A percentile compares a stretch with the other conserved stretches of the same genome.
Evolutionary conservation across 1,139 yeast genomes (phyloP).

Genomic region (Suhomyces bokatorum): DNA sequence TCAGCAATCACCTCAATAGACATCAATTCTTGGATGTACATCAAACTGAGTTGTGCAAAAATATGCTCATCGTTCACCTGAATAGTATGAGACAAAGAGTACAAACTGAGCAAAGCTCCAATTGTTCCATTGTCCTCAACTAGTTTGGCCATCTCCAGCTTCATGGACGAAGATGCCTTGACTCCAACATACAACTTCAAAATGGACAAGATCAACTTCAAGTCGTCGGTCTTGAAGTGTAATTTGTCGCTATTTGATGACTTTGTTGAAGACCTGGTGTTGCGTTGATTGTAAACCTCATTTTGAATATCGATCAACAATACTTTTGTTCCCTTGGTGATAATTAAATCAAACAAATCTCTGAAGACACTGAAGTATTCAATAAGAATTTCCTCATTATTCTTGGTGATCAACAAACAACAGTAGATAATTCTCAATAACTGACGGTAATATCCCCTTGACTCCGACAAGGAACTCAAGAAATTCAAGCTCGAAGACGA

Average conservation of each 20-base stretch:
- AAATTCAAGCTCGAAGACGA: slow-evolving; percentile 50
- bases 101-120: slow-evolving; percentile 62
- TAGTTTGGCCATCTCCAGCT: slow-evolving; percentile 51
- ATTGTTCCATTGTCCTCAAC: slow-evolving; percentile 62
- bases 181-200: slow-evolving; percentile 57
- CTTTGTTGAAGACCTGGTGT: not conserved
- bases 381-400: slow-evolving; percentile 40
- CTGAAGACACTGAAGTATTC: slow-evolving; percentile 53
- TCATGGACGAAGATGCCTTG: slow-evolving; percentile 51
- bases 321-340: slow-evolving; percentile 58
- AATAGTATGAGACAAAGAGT: slow-evolving; percentile 65
- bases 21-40: slow-evolving; percentile 69
- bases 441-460: slow-evolving; percentile 54
- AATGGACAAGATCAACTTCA: slow-evolving; percentile 61
- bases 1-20: slow-evolving; percentile 65
- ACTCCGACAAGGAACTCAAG: slow-evolving; percentile 38
- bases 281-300: slow-evolving; percentile 41
- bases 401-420: slow-evolving; percentile 44
- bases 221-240: slow-evolving; percentile 40
- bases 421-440: slow-evolving; percentile 58
- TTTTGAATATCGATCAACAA: slow-evolving; percentile 59
- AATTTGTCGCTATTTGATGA: slow-evolving; percentile 21
- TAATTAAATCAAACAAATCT: slow-evolving; percentile 57
- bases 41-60: slow-evolving; percentile 72
- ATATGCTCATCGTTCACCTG: slow-evolving; percentile 62